Percentiles rank a stretch among this genome's conserved stretches.
Conservation (phyloP, 192 early-diverging fungal species). For the Pilobolus umbonatus region DNA sequence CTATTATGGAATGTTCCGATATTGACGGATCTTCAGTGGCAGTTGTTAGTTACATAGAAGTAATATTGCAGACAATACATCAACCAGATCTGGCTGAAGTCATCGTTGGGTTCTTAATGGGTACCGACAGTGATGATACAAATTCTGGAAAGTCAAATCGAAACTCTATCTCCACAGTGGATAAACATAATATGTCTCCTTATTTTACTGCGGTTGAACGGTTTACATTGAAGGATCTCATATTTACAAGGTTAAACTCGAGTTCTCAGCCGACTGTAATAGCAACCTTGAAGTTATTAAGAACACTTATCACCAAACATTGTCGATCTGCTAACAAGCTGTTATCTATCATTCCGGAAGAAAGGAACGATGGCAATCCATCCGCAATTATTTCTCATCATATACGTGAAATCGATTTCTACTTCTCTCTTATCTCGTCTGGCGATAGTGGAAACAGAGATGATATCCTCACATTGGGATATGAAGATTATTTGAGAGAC, state of each 20-base stretch:
- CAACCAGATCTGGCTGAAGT: constrained; percentile 69
- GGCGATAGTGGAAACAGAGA: constrained; percentile 42
- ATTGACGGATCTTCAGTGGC: constrained; percentile 88
- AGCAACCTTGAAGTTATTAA: constrained; percentile 74
- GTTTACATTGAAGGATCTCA: constrained; percentile 76
- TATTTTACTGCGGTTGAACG: constrained; percentile 24
- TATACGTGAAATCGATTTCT: constrained; percentile 55
- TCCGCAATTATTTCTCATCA: constrained; percentile 47
- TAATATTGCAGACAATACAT: constrained; percentile 72
- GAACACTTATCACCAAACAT: constrained; percentile 69
- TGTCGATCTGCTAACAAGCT: constrained; percentile 71
- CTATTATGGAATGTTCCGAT: constrained; percentile 82
- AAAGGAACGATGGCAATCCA: background rate
- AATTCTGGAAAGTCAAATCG: background rate
- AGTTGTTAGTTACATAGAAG: constrained; percentile 82
- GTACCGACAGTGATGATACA: constrained; percentile 4
- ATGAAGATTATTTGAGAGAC: constrained; percentile 52
- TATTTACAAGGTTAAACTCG: constrained; percentile 86
- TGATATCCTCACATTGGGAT: constrained; percentile 41
- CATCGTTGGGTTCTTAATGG: constrained; percentile 76
- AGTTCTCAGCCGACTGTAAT: constrained; percentile 85
- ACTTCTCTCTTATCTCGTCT: constrained; percentile 50
- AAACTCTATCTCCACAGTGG: background rate
- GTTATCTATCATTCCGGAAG: constrained; percentile 63
- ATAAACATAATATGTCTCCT: constrained; percentile 1